Percentiles rank a stretch among this genome's conserved stretches.
These are phyloP conservation scores for Tylopilus sp. DNA, from an alignment of 1,284 basidiomycete species.

Conservation along the genomic window DNA sequence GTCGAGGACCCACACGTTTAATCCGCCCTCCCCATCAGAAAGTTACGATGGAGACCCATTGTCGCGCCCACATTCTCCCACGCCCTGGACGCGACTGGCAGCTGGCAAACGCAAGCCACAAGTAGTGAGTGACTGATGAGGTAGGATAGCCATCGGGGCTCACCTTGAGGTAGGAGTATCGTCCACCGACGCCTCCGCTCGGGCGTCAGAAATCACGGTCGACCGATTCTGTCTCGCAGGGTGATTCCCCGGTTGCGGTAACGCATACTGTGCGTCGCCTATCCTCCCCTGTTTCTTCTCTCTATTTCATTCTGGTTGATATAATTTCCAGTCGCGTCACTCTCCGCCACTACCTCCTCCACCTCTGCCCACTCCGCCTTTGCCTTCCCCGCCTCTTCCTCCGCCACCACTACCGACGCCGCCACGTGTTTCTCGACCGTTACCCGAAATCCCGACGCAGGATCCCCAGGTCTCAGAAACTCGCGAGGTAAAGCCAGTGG, in stretches of 20 bases:
- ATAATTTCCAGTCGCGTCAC: slow-evolving; percentile 24
- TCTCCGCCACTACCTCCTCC: slow-evolving; percentile 30
- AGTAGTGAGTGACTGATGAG: slow-evolving; percentile 26
- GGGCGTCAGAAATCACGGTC: slow-evolving; percentile 36
- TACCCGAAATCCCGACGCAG: slow-evolving; percentile 31
- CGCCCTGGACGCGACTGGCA: slow-evolving; percentile 29
- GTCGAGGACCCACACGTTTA: slow-evolving; percentile 32
- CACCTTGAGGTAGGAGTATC: slow-evolving; percentile 39
- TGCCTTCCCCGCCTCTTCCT: slow-evolving; percentile 26
- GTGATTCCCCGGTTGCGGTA: slow-evolving; percentile 31
- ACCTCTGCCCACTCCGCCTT: slow-evolving; percentile 20
- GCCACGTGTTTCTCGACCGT: slow-evolving; percentile 28
- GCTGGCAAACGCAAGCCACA: slow-evolving; percentile 36
- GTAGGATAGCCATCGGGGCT: slow-evolving; percentile 4
- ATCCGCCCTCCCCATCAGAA: slow-evolving; percentile 35
- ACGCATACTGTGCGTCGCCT: slow-evolving; percentile 23
- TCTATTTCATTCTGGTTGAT: slow-evolving; percentile 1
- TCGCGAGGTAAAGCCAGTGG: slow-evolving; percentile 21
- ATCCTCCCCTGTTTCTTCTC: neutral
- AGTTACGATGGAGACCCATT: slow-evolving; percentile 36
- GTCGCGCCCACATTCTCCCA: slow-evolving; percentile 34
- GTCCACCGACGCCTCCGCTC: slow-evolving; percentile 56
- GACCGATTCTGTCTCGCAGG: slow-evolving; percentile 21
- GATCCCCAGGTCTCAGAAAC: slow-evolving; percentile 14
- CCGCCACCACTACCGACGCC: slow-evolving; percentile 29